Base-by-base conservation (phyloP, 1,284 basidiomycete species). In the Sphaerobolus stellatus region DNA sequence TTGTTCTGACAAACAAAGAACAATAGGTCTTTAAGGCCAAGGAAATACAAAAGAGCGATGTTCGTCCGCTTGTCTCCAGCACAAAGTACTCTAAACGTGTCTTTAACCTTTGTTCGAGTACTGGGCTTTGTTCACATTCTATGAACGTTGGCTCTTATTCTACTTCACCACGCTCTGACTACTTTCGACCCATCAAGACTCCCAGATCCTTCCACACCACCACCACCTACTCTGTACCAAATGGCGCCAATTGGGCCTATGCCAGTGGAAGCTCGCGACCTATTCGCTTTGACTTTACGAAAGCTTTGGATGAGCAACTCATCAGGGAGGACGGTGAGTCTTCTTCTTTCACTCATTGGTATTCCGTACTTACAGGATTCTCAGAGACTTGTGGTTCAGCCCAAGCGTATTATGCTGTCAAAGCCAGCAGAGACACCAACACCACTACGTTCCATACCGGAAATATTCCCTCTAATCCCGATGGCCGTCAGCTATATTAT, bases 361-460 rank as follows among this genome's bases (percentile, higher is more conserved):
- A 36, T 11, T 36, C 33, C 33, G 33, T n/a, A 11, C 11, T 11
- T 36, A 11, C n/a, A 11, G 11, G 33, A 40, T 30, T 24, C 25
- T 50, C 38, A 50, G 49, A 50, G 20, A 50, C 49, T 25, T 50
- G 49, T 41, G 49, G 49, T 8, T 50, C 49, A 5, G 43, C 24
- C 30, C 36, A 50, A 30, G 49, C 38, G 27, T 50, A 41, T 24
- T 50, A 50, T 29, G 49, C 49, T 28, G 22, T 22, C 11, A 50
- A 50, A 50, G 2, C 22, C 33, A 24, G n/a, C 6, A 22, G 29
- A 34, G 14, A 7, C 20, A 4, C 11, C 49, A 18, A 38, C 33
- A 11, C 33, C 33, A 40, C 7, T 29, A 27, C 20, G 6, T 24
- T 27, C 22, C 13, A 2, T n/a, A 9, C 16, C 29, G 14, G 36